These are phyloP conservation scores for Bombardia bombarda DNA, from an alignment of 495 filamentous ascomycete species.

Conservation along the genomic window DNA sequence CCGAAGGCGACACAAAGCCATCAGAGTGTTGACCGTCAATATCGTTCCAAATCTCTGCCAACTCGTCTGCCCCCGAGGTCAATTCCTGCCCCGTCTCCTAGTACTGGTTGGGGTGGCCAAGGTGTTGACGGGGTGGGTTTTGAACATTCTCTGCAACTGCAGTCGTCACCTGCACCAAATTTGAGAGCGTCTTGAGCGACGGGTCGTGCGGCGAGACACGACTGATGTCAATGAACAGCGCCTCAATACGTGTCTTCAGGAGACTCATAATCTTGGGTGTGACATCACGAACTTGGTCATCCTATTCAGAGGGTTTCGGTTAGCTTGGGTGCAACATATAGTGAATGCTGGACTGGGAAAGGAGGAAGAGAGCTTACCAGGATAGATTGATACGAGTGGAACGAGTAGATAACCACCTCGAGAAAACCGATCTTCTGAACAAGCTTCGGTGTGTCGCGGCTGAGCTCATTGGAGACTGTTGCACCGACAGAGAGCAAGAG, in stretches of 20 bases:
- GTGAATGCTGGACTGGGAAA: neutral
- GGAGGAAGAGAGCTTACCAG: conserved; percentile 34
- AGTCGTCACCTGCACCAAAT: conserved; percentile 32
- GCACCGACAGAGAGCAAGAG: conserved; percentile 77
- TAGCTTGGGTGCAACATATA: conserved; percentile 7
- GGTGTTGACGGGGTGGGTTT: neutral
- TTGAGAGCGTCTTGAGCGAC: conserved; percentile 54
- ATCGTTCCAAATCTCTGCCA: too few relatives aligned
- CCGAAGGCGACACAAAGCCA: too few relatives aligned
- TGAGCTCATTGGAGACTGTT: conserved; percentile 65
- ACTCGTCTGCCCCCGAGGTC: too few relatives aligned
- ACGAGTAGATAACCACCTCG: conserved; percentile 55
- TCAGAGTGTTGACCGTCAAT: too few relatives aligned
- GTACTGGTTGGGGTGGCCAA: neutral
- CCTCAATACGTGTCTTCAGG: conserved; percentile 61
- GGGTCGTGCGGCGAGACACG: conserved; percentile 53
- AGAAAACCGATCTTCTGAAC: conserved; percentile 67
- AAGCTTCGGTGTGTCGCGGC: conserved; percentile 39
- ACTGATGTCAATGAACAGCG: conserved; percentile 60
- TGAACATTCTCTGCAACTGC: conserved; percentile 15
- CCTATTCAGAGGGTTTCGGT: conserved; percentile 41
- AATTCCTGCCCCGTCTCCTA: neutral
- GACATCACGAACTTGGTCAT: conserved; percentile 66
- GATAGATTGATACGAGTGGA: conserved; percentile 31
- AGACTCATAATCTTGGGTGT: conserved; percentile 65